Conservation (phyloP, 768 basidiomycete genomes). For the Boletus reticulatus region DNA sequence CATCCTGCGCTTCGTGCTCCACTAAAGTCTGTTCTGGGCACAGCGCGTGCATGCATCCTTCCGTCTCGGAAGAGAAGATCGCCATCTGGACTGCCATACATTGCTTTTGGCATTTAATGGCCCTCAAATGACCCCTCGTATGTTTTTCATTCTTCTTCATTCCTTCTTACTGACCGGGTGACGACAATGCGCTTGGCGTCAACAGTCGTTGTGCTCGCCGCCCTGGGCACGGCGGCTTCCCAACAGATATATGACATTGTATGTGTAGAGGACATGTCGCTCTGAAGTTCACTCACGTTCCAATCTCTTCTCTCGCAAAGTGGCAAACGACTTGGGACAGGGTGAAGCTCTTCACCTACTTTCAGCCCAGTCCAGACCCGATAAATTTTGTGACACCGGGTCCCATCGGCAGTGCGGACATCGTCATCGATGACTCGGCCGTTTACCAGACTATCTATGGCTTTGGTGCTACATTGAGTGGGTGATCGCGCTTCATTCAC, state of each 20-base stretch:
- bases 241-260: slow-evolving; percentile 59
- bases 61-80: neutral
- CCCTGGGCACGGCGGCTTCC: slow-evolving; percentile 30
- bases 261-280: slow-evolving; percentile 16
- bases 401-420: slow-evolving; percentile 56
- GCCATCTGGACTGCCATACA: slow-evolving; percentile 4
- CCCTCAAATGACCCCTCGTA: neutral
- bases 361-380: slow-evolving; percentile 27
- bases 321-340: slow-evolving; percentile 52
- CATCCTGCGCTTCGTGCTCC: neutral
- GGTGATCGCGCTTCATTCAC: slow-evolving; percentile 6
- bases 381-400: slow-evolving; percentile 44
- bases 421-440: slow-evolving; percentile 52
- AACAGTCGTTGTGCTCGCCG: slow-evolving; percentile 13
- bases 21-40: neutral
- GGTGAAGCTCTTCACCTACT: slow-evolving; percentile 30
- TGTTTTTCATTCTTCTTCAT: slow-evolving; percentile 4
- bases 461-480: slow-evolving; percentile 67
- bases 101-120: slow-evolving; percentile 17
- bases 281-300: neutral
- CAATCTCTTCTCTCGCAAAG: slow-evolving; percentile 27
- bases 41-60: neutral
- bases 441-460: slow-evolving; percentile 65
- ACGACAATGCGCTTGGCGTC: slow-evolving; percentile 18
- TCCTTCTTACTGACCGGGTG: neutral